Conservation (phyloP, 768 basidiomycete genomes). For the Leccinum rimulosum region DNA sequence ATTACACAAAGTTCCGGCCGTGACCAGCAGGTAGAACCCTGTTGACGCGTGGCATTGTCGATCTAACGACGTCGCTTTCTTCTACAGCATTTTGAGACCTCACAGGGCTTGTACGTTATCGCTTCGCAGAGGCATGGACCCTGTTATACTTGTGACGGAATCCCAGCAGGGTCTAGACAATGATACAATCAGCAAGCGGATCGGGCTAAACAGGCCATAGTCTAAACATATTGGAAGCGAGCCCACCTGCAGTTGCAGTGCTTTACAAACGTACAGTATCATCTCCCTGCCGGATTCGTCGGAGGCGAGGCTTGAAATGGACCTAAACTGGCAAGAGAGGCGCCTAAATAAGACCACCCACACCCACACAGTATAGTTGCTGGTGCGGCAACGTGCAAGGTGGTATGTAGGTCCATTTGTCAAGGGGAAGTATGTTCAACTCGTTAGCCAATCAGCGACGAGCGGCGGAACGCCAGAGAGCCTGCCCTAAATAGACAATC, state of each 20-base stretch:
- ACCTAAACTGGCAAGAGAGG: not conserved
- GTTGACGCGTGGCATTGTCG: slow-evolving; percentile 10
- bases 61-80: slow-evolving; percentile 5
- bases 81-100: not conserved
- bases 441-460: slow-evolving; percentile 14
- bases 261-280: not conserved
- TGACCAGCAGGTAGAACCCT: not conserved
- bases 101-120: slow-evolving; percentile 18
- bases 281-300: not conserved
- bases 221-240: not conserved
- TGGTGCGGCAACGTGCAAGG: not conserved
- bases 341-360: not conserved
- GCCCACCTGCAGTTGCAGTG: not conserved
- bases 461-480: not conserved
- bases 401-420: not conserved
- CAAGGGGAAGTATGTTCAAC: not conserved
- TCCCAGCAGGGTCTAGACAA: not conserved
- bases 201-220: not conserved
- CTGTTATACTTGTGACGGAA: not conserved
- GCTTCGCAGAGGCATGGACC: slow-evolving; percentile 5
- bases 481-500: slow-evolving; percentile 34
- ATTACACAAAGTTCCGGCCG: slow-evolving; percentile 5
- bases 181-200: not conserved
- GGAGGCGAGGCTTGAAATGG: not conserved
- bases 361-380: not conserved